phyloP scores from a whole-genome alignment of 495 filamentous ascomycete genomes.

The Evansstolkia leycettana region DNA sequence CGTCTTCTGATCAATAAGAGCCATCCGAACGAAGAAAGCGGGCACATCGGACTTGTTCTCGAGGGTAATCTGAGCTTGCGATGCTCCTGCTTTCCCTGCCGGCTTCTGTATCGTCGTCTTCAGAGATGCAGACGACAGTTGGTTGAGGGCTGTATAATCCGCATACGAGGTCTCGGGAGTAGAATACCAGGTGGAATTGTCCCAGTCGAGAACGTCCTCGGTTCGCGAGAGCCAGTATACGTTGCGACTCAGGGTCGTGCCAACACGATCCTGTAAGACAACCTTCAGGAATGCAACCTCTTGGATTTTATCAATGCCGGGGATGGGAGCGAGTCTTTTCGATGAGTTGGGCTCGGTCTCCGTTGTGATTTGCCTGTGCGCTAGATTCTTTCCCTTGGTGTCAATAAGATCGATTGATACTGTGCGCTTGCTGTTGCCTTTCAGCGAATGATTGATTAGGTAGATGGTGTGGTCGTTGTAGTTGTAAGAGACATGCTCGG shows the following conservation, averaged over 20 bases:
- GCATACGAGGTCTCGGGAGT: slow-evolving; percentile 44
- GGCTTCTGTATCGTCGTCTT: slow-evolving; percentile 9
- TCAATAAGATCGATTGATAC: slow-evolving; percentile 38
- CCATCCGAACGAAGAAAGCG: slow-evolving; percentile 44
- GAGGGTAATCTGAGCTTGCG: slow-evolving; percentile 19
- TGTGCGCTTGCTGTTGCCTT: slow-evolving; percentile 25
- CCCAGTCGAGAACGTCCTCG: slow-evolving; percentile 42
- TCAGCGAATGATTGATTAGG: slow-evolving; percentile 43
- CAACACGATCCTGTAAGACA: slow-evolving; percentile 4
- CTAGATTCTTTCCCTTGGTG: slow-evolving; percentile 27
- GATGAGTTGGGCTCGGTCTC: slow-evolving; percentile 14
- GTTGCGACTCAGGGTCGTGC: slow-evolving; percentile 37
- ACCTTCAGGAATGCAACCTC: slow-evolving; percentile 38
- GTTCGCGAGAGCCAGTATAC: slow-evolving; percentile 47
- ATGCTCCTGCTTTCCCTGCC: neutral
- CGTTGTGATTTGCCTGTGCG: slow-evolving; percentile 10
- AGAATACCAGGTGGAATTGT: slow-evolving; percentile 42
- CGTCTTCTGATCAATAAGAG: slow-evolving; percentile 23
- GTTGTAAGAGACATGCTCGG: slow-evolving; percentile 47
- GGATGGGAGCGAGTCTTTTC: slow-evolving; percentile 10
- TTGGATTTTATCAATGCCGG: slow-evolving; percentile 19
- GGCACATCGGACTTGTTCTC: slow-evolving; percentile 41
- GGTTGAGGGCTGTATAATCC: slow-evolving; percentile 36
- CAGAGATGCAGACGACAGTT: slow-evolving; percentile 24
- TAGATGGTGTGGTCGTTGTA: slow-evolving; percentile 32